Conservation (phyloP, 192 early-diverging fungal genomes). For the Coemansia sp. region DNA sequence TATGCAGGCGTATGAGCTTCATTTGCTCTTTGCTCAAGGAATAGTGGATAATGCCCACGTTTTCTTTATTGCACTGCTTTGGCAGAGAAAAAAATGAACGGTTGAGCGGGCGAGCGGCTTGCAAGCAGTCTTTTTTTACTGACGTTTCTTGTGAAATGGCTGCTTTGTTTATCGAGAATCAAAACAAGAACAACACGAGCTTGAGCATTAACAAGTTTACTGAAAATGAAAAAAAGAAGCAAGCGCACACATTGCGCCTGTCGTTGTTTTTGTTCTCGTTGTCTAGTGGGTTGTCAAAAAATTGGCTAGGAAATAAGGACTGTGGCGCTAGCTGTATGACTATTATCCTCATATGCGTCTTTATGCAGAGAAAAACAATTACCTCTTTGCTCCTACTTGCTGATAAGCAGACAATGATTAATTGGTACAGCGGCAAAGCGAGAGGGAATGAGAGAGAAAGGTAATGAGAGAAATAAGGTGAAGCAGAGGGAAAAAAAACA, state of each 20-base stretch:
- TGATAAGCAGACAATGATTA: neutral
- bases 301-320: neutral
- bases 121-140: neutral
- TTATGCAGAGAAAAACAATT: neutral
- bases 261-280: neutral
- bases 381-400: neutral
- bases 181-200: too few species aligned
- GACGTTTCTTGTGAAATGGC: neutral
- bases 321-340: neutral
- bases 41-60: too few species aligned
- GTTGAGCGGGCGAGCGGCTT: neutral
- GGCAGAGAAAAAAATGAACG: too few species aligned
- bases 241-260: too few species aligned
- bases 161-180: neutral
- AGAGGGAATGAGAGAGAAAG: neutral
- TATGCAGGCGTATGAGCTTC: too few species aligned
- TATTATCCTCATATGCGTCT: neutral
- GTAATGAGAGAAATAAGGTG: too few species aligned
- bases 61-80: neutral
- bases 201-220: too few species aligned
- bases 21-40: too few species aligned
- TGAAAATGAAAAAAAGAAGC: too few species aligned
- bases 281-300: neutral
- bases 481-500: too few species aligned
- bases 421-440: neutral